Base-by-base conservation (phyloP, 495 filamentous ascomycete species). In the Talaromyces proteolyticus region DNA sequence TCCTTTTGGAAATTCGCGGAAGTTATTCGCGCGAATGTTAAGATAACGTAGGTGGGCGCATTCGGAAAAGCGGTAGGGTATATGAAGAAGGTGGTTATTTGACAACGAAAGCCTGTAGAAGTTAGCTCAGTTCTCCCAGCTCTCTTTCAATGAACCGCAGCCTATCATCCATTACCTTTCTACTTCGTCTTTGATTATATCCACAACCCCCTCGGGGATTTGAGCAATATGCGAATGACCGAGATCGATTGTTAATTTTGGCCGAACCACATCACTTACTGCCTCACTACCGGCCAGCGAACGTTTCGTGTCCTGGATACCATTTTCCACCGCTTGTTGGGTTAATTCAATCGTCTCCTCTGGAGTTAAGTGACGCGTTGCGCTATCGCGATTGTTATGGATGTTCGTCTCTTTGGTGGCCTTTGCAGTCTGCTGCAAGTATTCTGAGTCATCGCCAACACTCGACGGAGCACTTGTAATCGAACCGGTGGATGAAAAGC, bases 1-100 rank as follows among this genome's bases (percentile, higher is more conserved):
- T 60, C 84, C 82, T 55, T 83, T 74, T 6, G 92, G 92, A 61
- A 98, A 93, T 61, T 95, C 88, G 54, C 80, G 82, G 49, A 96
- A 88, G 49, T 80, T 75, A 61, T 98, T 98, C 42, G 84, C 84
- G 53, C 92, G 76, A 45, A 96, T 84, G 58, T 98, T 98, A n/a
- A 98, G 82, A 61, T 98, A 98, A 37, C 88, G 88, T 42, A 98
- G 76, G 49, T 88, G 86, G 25, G 79, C 86, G 66, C 93, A 95
- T 57, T 89, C 85, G n/a, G 86, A 78, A 55, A 98, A 89, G 25
- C 87, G 81, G 25, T 80, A 71, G 0, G 91, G 89, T 46, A 98
- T 84, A 26, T 84, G 80, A 26, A 84, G 77, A 17, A 96, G 69
- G 44, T 84, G 83, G 63, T 98, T 98, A 67, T 96, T 89, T 14